phyloP scores from a whole-genome alignment of 2,329 filamentous ascomycete species.

The Byssoonygena ceratinophila region DNA sequence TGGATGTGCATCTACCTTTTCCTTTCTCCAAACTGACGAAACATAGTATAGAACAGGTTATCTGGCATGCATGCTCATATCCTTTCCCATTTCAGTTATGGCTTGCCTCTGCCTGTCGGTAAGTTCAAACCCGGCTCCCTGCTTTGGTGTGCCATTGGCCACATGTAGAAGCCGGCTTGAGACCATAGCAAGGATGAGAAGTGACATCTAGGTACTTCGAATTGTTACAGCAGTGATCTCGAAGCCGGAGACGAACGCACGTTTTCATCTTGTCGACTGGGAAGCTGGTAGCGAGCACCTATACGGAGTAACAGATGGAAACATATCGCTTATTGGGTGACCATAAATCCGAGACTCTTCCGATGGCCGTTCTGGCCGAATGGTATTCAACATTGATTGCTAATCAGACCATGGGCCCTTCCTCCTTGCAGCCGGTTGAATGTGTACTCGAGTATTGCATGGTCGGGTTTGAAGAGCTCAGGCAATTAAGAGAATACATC shows the following conservation, averaged over 20 bases:
- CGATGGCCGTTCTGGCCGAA: slow-evolving; percentile 1
- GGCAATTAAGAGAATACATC: background rate
- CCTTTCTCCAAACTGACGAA: background rate
- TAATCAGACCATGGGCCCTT: slow-evolving; percentile 3
- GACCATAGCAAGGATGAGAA: background rate
- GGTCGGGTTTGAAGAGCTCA: background rate
- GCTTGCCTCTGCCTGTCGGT: background rate
- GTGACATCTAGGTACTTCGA: slow-evolving; percentile 4
- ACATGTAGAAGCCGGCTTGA: background rate
- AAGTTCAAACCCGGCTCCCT: background rate
- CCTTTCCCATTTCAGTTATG: background rate
- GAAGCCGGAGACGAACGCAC: background rate
- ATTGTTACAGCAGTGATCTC: background rate
- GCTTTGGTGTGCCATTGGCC: background rate
- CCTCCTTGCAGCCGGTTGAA: slow-evolving; percentile 3
- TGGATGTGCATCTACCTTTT: background rate
- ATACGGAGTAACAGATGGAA: background rate
- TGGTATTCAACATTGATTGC: background rate
- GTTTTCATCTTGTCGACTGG: too few relatives aligned
- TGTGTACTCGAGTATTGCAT: background rate
- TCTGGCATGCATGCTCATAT: background rate
- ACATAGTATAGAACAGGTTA: background rate
- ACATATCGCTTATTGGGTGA: background rate
- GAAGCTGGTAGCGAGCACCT: background rate
- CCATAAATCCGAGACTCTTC: background rate